A percentile compares a stretch with the other conserved stretches of the same genome.
Evolutionary conservation across 441 rosid species (phyloP).

Genomic region (Eutrema salsugineum): DNA sequence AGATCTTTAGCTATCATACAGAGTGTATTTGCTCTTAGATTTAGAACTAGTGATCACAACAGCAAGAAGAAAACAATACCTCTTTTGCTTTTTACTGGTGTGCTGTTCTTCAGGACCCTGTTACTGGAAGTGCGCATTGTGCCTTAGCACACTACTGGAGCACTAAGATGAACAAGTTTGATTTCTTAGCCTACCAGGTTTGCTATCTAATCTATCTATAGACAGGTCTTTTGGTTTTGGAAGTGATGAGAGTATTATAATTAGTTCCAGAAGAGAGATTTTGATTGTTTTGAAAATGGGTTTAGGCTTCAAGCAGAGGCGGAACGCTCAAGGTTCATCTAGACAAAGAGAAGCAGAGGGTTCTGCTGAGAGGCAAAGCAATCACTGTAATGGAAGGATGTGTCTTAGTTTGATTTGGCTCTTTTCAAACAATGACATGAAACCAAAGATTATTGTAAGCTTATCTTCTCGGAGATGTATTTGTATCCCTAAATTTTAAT

Average conservation of each 20-base stretch:
- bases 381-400: constrained; percentile 64
- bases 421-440: background rate
- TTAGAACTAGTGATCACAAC: background rate
- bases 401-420: constrained; percentile 39
- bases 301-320: constrained; percentile 65
- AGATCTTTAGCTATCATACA: background rate
- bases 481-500: too few relatives aligned
- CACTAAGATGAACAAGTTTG: constrained; percentile 50
- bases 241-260: background rate
- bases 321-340: constrained; percentile 50
- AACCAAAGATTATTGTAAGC: background rate
- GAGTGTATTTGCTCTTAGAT: background rate
- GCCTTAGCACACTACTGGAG: constrained; percentile 61
- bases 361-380: constrained; percentile 62
- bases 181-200: constrained; percentile 55
- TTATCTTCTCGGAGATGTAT: too few relatives aligned
- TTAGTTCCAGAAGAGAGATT: background rate
- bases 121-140: constrained; percentile 72
- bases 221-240: background rate
- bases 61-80: background rate
- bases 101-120: constrained; percentile 50
- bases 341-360: constrained; percentile 49
- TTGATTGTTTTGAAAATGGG: background rate
- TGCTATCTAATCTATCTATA: background rate
- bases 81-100: background rate